Evolutionary conservation across 768 basidiomycete species (phyloP).

Genomic region (Hysterangium stoloniferum): DNA sequence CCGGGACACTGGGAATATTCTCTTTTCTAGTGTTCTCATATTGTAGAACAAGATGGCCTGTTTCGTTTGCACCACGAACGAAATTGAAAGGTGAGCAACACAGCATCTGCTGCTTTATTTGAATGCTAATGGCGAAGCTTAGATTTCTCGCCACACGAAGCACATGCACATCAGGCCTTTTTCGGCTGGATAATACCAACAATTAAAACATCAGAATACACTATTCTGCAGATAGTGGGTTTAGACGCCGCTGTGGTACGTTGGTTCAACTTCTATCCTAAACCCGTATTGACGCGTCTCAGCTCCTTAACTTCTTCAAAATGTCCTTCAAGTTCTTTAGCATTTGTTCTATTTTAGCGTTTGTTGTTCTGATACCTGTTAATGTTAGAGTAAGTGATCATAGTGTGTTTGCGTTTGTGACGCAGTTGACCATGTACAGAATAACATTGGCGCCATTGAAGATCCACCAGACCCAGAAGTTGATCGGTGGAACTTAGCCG

Average conservation of each 20-base stretch:
- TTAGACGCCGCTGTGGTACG: constrained; percentile 93
- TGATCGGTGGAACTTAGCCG: constrained; percentile 26
- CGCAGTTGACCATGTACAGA: constrained; percentile 30
- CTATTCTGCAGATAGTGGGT: constrained; percentile 92
- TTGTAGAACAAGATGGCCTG: constrained; percentile 78
- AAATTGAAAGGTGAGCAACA: constrained; percentile 76
- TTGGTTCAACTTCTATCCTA: constrained; percentile 13
- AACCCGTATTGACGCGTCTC: constrained; percentile 4
- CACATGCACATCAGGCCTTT: constrained; percentile 77
- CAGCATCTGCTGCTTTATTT: not conserved
- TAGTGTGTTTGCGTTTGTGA: not conserved
- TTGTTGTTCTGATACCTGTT: constrained; percentile 85
- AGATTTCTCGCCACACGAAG: constrained; percentile 94
- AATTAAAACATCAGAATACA: constrained; percentile 81
- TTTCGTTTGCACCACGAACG: constrained; percentile 88
- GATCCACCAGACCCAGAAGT: constrained; percentile 34
- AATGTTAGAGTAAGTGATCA: constrained; percentile 79
- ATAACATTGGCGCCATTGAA: constrained; percentile 58
- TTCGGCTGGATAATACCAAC: constrained; percentile 98
- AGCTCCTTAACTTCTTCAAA: constrained; percentile 94
- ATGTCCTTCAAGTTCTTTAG: constrained; percentile 91
- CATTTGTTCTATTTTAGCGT: constrained; percentile 73
- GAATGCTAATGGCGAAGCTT: constrained; percentile 8
- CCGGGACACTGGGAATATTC: constrained; percentile 63
- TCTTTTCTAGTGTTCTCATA: constrained; percentile 89